Conservation (phyloP, 306 rosid genomes). For the Nissolia schottii region DNA sequence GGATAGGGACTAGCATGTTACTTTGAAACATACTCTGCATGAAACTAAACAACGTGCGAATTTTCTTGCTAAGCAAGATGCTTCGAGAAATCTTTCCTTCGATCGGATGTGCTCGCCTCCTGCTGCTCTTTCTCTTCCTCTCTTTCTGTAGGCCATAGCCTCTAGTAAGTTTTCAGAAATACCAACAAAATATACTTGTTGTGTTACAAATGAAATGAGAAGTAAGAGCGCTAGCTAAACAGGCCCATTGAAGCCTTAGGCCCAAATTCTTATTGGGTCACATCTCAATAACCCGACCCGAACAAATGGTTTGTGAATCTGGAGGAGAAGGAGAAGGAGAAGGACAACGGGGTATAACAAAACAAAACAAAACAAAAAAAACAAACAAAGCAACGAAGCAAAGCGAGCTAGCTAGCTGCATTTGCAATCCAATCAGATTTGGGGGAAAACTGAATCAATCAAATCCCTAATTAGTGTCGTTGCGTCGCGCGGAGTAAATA, state of each 20-base stretch:
- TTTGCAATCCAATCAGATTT: background rate
- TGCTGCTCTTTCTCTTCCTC: too few relatives aligned
- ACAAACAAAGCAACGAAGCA: background rate
- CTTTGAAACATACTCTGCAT: too few relatives aligned
- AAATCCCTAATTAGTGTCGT: background rate
- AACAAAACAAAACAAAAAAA: background rate
- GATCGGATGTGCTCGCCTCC: too few relatives aligned
- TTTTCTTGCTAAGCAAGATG: too few relatives aligned
- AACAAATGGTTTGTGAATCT: background rate
- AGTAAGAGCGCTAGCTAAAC: too few relatives aligned
- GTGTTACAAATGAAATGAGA: too few relatives aligned
- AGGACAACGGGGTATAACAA: background rate
- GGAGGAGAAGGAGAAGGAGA: background rate
- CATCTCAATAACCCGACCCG: background rate
- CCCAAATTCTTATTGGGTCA: background rate
- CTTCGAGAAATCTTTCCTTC: too few relatives aligned
- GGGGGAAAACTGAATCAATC: background rate
- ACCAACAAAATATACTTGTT: too few relatives aligned
- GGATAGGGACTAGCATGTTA: too few relatives aligned
- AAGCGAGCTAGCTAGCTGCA: background rate
- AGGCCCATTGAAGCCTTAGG: background rate
- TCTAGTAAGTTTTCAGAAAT: too few relatives aligned
- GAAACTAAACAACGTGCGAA: too few relatives aligned
- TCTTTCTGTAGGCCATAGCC: too few relatives aligned
- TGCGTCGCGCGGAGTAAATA: background rate